Evolutionary conservation across 2,329 filamentous ascomycete genomes (phyloP).

Genomic region (Fusarium graminum): DNA sequence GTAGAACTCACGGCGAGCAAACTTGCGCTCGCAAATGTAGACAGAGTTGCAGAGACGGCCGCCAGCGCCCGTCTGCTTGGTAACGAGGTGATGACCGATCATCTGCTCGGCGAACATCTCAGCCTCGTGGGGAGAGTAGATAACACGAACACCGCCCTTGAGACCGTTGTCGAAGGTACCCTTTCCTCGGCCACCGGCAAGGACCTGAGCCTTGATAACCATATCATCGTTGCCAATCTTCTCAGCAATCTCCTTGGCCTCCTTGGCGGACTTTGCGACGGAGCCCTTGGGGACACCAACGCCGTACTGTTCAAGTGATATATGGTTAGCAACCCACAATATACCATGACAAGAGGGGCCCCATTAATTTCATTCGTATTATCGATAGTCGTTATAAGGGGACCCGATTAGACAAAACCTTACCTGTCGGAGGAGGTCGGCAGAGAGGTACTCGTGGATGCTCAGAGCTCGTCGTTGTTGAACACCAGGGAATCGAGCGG

Average conservation of each 20-base stretch:
- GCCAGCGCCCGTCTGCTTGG: conserved; percentile 96
- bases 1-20: conserved; percentile 98
- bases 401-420: conserved; percentile 38
- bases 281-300: conserved; percentile 91
- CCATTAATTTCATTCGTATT: conserved; percentile 28
- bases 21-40: conserved; percentile 99
- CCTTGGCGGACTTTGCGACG: conserved; percentile 84
- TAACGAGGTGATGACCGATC: conserved; percentile 99
- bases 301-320: conserved; percentile 77
- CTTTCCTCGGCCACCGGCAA: conserved; percentile 97
- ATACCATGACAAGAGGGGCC: conserved; percentile 16
- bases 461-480: conserved; percentile 91
- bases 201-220: conserved; percentile 99
- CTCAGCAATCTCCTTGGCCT: conserved; percentile 93
- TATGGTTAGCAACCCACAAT: conserved; percentile 36
- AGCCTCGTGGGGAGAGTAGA: conserved; percentile 97
- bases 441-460: conserved; percentile 98
- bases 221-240: conserved; percentile 94
- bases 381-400: conserved; percentile 29
- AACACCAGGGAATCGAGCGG: conserved; percentile 71
- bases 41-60: conserved; percentile 97
- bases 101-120: conserved; percentile 99
- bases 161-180: conserved; percentile 98
- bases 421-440: conserved; percentile 85
- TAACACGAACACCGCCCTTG: conserved; percentile 98